Conservation (phyloP, 2,329 filamentous ascomycete species). For the Stromatinia cepivora region DNA sequence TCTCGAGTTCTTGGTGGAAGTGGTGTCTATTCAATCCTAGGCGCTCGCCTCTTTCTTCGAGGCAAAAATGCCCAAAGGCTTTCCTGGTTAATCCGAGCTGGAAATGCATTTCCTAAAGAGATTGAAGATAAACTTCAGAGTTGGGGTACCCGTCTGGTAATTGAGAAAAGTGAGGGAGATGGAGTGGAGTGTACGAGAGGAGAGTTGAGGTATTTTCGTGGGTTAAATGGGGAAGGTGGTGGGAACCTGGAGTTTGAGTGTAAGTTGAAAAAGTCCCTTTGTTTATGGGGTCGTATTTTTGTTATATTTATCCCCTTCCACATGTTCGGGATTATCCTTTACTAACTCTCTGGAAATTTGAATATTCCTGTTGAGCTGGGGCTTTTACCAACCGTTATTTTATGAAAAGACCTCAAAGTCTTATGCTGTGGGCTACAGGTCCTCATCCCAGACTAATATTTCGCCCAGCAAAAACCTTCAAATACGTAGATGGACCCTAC, state of each 20-base stretch:
- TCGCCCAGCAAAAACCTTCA: conserved; percentile 8
- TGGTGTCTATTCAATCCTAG: conserved; percentile 12
- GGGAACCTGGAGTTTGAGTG: neutral
- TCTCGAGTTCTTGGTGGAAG: conserved; percentile 5
- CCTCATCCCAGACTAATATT: neutral
- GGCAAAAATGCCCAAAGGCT: neutral
- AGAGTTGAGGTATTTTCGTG: neutral
- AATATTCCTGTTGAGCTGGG: neutral
- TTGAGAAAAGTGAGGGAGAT: neutral
- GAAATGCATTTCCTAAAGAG: neutral
- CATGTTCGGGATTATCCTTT: neutral
- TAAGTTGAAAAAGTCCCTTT: neutral
- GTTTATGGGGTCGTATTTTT: neutral
- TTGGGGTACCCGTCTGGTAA: neutral
- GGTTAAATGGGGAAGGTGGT: neutral
- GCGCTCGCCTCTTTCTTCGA: conserved; percentile 10
- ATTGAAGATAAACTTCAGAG: neutral
- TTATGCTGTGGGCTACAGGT: neutral
- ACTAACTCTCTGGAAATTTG: neutral
- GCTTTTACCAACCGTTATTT: neutral
- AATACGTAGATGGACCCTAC: neutral
- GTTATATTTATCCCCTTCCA: neutral
- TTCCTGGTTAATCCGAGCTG: conserved; percentile 4
- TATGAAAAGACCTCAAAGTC: too few species aligned
- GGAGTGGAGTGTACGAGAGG: conserved; percentile 9